Evolutionary conservation across 2,329 filamentous ascomycete genomes (phyloP).

Genomic region (Exophiala dermatitidis): DNA sequence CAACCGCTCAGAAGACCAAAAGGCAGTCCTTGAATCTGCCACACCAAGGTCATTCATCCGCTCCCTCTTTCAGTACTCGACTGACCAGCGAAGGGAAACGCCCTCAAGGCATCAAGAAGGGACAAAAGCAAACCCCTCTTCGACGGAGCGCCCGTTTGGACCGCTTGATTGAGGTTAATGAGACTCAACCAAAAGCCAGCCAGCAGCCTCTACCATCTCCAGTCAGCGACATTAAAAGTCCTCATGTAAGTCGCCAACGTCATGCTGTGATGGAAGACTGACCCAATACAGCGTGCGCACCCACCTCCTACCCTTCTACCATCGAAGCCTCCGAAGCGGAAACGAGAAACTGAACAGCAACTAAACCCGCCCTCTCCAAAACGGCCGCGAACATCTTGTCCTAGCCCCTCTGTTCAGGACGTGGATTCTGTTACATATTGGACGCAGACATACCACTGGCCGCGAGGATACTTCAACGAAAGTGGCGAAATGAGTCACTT

Average conservation of each 20-base stretch:
- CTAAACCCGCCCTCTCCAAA: constrained; percentile 8
- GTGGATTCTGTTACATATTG: constrained; percentile 29
- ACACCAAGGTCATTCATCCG: constrained; percentile 6
- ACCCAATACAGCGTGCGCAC: constrained; percentile 5
- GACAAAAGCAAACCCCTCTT: constrained; percentile 9
- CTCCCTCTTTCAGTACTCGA: constrained; percentile 6
- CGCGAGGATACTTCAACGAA: constrained; percentile 28
- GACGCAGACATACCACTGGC: constrained; percentile 27
- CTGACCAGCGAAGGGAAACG: constrained; percentile 3
- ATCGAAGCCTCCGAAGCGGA: constrained; percentile 9
- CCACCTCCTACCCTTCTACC: constrained; percentile 7
- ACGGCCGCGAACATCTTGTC: constrained; percentile 10
- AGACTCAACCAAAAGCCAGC: constrained; percentile 9
- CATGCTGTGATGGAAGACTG: constrained; percentile 6
- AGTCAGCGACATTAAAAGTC: constrained; percentile 11
- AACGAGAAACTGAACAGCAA: constrained; percentile 13
- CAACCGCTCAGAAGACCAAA: constrained; percentile 7
- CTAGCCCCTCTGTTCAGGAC: constrained; percentile 14
- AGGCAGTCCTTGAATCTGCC: constrained; percentile 1
- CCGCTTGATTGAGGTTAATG: constrained; percentile 5
- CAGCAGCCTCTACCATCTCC: constrained; percentile 9
- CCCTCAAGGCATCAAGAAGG: constrained; percentile 11
- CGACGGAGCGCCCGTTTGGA: constrained; percentile 10
- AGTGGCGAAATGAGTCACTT: constrained; percentile 28
- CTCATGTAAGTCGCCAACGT: constrained; percentile 7